Evolutionary conservation across 352 stramenopile species (phyloP), one percentile per base, ranked within the genome.

Genomic region (Globisporangium takayamanum): DNA sequence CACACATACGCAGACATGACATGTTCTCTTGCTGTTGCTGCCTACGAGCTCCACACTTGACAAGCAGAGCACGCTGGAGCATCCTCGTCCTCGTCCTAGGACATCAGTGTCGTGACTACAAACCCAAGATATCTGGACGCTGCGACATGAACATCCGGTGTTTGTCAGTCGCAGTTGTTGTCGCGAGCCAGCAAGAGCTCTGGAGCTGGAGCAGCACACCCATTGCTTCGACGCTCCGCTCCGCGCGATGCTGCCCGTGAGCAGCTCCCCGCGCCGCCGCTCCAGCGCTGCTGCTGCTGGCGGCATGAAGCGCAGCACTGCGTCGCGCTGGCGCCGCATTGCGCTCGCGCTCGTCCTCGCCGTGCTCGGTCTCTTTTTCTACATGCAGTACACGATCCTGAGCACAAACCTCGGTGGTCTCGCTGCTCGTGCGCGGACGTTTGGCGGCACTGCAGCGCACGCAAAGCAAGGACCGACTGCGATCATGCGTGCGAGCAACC

Each of bases 361-460:
- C 18, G 41, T 68, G 47, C 49, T 80, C 22, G 50, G 20, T 18
- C 30, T 80, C 36, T 80, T 85, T 47, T 16, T 87, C 8, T 85
- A 64, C 68, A 66, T 80, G 59, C 78, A 87, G 60, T 84, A 80
- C 66, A 69, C 69, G 36, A 71, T 88, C 53, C 39, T 85, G 22
- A 73, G 65, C 26, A 69, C 67, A 15, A 66, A 66, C n/a, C 53
- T 80, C 12, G 63, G 59, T 25, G 55, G 55, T 12, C 46, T 42
- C 2, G 59, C 70, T 14, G 39, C 59, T 26, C 62, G 69, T 25
- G 33, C 76, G 20, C 63, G 63, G 25, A n/a, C 28, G 42, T 37
- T 26, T 8, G n/a, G n/a, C 26, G 20, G 33, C 12, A 14, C 30
- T 8, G 20, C 44, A 25, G 44, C 44, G 44, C 44, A 49, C n/a